A percentile compares a stretch with the other conserved stretches of the same genome.
phyloP scores from a whole-genome alignment of 1,284 basidiomycete species.

The Clitocybe nebularis region DNA sequence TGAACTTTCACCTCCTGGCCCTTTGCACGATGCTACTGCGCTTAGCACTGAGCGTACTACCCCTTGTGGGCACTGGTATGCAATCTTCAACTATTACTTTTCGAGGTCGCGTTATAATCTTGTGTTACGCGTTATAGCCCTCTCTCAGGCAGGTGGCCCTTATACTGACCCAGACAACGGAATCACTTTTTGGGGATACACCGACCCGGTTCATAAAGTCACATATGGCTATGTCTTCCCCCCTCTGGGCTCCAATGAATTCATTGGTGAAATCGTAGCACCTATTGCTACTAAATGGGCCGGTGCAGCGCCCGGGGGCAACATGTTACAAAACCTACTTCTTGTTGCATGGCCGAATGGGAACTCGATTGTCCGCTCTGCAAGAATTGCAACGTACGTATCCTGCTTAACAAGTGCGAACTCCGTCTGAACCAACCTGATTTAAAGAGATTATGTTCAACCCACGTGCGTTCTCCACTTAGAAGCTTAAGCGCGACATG shows the following conservation, averaged over 20 bases:
- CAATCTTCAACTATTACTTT: neutral
- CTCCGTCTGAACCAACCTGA: no score
- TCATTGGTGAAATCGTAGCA: constrained; percentile 59
- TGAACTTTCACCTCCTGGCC: neutral
- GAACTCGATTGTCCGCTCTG: constrained; percentile 45
- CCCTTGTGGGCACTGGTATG: constrained; percentile 22
- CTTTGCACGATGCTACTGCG: constrained; percentile 28
- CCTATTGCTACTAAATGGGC: constrained; percentile 52
- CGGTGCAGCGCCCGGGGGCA: constrained; percentile 47
- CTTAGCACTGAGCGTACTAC: constrained; percentile 23
- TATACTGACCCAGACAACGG: constrained; percentile 52
- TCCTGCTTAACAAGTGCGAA: no score
- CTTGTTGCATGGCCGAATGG: constrained; percentile 59
- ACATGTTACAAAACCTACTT: constrained; percentile 53
- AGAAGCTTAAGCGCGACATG: neutral
- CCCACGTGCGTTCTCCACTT: constrained; percentile 33
- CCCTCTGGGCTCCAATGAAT: constrained; percentile 44
- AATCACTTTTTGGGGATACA: constrained; percentile 50
- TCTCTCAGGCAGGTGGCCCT: constrained; percentile 33
- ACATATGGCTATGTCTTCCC: constrained; percentile 54
- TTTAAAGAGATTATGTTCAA: constrained; percentile 37
- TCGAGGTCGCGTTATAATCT: neutral
- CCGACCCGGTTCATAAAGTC: constrained; percentile 45
- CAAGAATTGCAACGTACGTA: constrained; percentile 49
- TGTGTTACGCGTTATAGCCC: constrained; percentile 24